Base-by-base conservation (phyloP, 495 filamentous ascomycete genomes). In the Annulohypoxylon nitens region DNA sequence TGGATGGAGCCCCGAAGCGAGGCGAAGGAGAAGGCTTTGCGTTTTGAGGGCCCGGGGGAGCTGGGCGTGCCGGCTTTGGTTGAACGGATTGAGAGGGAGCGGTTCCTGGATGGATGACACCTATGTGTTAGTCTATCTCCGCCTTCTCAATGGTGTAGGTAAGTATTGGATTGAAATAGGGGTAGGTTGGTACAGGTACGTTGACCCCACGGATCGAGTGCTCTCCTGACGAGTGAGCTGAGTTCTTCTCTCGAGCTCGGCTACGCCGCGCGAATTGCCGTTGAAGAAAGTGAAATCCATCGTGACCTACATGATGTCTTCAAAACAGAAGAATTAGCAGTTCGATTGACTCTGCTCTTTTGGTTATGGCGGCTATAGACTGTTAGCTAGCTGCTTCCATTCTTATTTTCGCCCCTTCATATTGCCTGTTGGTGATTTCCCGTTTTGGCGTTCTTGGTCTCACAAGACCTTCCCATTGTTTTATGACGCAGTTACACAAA, bases 1-100 rank as follows among this genome's bases (percentile, higher is more conserved):
- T 95, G 93, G 77, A 91, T 88, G 45, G 90, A 87, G 53, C 92
- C 93, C 34, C 95, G 93, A 54, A 98, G 89, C 20, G 91, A 93
- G 64, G 88, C 87, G 82, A 97, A 89, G 67, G 88, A 92, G 87
- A 97, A 97, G 43, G 79, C 79, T 54, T 77, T 79, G 30, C 64
- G 69, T 48, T 74, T 75, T 0, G 74, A 48, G 23, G 75, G 72
- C 7, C 34, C 18, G 9, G 66, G 71, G 0, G 72, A 26, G 33
- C 53, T 54, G 69, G 86, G 85, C 75, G 89, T 86, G 23, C 86
- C 88, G 62, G 81, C 76, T 57, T 81, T 76, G 61, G 76, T 78
- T 60, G 89, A 88, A 64, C 90, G 86, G 78, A 91, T 86, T 14
- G 85, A 86, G 67, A 87, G 79, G 30, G 84, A 81, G 18, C 85